Conservation (phyloP, 2,329 filamentous ascomycete species). For the Aspergillus novoparasiticus region DNA sequence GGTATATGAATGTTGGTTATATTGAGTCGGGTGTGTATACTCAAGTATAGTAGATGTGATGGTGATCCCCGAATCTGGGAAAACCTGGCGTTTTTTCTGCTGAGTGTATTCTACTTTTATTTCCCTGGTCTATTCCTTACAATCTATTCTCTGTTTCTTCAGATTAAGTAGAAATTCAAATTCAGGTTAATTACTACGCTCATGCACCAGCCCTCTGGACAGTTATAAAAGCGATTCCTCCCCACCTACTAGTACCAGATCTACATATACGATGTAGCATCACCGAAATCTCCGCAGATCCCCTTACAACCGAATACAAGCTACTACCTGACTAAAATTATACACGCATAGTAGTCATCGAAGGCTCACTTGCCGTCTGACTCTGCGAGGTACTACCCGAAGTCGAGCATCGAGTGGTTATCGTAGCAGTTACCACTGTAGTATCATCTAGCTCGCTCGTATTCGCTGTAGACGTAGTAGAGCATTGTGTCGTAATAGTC, state of each 20-base stretch:
- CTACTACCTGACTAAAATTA: neutral
- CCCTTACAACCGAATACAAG: no score
- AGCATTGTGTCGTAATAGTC: neutral
- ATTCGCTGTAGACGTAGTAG: neutral
- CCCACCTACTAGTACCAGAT: neutral
- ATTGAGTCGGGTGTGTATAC: neutral
- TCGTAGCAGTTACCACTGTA: neutral
- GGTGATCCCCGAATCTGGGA: neutral
- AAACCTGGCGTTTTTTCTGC: neutral
- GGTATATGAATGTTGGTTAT: neutral
- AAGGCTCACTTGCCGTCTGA: neutral
- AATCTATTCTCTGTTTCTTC: neutral
- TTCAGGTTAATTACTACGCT: neutral
- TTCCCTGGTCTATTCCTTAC: neutral
- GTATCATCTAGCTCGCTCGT: neutral
- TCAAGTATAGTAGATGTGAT: neutral
- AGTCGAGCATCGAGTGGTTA: neutral
- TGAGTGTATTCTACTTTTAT: neutral
- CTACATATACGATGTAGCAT: neutral
- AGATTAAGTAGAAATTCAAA: neutral
- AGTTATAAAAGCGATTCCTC: neutral
- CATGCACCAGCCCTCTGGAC: neutral
- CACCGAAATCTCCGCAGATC: neutral
- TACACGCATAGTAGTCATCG: neutral
- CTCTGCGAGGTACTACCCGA: neutral